These are phyloP conservation scores for Serendipita vermifera DNA, from an alignment of 768 basidiomycete species.

Conservation along the genomic window DNA sequence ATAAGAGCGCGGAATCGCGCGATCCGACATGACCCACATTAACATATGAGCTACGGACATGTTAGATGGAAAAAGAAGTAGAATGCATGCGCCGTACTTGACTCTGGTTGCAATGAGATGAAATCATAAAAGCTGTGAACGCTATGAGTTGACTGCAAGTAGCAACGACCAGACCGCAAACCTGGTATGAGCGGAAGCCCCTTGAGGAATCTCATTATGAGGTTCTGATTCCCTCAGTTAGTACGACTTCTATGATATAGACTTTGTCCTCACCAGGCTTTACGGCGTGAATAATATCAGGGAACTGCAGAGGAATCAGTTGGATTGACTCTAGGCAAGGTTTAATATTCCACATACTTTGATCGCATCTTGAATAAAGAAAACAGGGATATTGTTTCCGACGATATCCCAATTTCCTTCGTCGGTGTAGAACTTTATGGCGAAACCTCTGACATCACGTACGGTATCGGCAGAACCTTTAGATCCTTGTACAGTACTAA, in stretches of 20 bases:
- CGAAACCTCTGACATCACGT: conserved; percentile 80
- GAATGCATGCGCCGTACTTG: conserved; percentile 9
- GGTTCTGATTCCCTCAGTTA: conserved; percentile 66
- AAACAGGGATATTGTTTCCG: conserved; percentile 65
- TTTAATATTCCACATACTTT: conserved; percentile 26
- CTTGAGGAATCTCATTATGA: conserved; percentile 47
- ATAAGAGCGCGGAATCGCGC: conserved; percentile 71
- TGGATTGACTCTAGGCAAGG: conserved; percentile 7
- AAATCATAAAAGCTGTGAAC: conserved; percentile 82
- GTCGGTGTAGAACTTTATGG: conserved; percentile 66
- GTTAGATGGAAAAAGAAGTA: conserved; percentile 9
- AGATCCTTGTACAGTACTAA: conserved; percentile 74
- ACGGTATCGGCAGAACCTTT: conserved; percentile 76
- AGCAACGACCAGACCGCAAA: conserved; percentile 10
- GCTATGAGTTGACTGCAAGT: conserved; percentile 18
- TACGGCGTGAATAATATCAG: conserved; percentile 74
- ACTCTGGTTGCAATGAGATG: conserved; percentile 53
- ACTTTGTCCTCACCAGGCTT: conserved; percentile 87
- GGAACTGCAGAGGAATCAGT: conserved; percentile 63
- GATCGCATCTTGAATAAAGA: conserved; percentile 72
- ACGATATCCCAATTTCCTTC: conserved; percentile 86
- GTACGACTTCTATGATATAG: too few relatives aligned
- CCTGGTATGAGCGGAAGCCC: conserved; percentile 16
- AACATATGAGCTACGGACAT: conserved; percentile 43
- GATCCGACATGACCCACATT: conserved; percentile 79